These are phyloP conservation scores for Epithele typhae DNA, from an alignment of 768 basidiomycete species.

Conservation along the genomic window DNA sequence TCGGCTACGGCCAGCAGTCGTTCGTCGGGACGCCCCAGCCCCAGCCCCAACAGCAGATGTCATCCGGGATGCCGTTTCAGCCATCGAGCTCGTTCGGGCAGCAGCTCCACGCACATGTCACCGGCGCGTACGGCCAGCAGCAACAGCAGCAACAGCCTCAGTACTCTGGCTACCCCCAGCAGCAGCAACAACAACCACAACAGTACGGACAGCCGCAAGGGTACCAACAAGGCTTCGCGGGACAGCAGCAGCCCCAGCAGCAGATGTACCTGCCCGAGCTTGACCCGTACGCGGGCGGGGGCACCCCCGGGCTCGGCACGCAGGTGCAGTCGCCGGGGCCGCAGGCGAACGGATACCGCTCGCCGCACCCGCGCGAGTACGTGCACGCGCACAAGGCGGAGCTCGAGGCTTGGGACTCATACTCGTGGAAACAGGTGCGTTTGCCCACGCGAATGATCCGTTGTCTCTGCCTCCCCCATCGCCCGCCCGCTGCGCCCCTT, in stretches of 20 bases:
- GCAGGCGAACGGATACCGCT: background rate
- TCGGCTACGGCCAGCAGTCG: conserved; percentile 6
- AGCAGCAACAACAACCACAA: conserved; percentile 26
- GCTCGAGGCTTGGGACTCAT: conserved; percentile 67
- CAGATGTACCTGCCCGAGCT: conserved; percentile 34
- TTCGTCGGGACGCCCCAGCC: conserved; percentile 7
- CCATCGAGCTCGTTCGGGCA: conserved; percentile 55
- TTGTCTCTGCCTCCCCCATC: background rate
- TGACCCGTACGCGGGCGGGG: conserved; percentile 30
- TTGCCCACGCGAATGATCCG: background rate
- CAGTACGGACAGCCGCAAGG: conserved; percentile 23
- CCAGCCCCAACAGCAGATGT: conserved; percentile 29
- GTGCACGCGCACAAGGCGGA: conserved; percentile 62
- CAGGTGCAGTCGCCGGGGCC: conserved; percentile 9
- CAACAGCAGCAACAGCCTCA: conserved; percentile 25
- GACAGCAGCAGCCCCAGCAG: conserved; percentile 16
- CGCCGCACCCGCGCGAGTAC: conserved; percentile 60
- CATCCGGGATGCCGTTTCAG: conserved; percentile 37
- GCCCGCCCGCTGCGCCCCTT: background rate
- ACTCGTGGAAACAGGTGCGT: conserved; percentile 63
- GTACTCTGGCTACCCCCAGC: conserved; percentile 20
- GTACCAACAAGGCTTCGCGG: conserved; percentile 19
- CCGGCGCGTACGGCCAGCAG: conserved; percentile 14
- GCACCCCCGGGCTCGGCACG: no score
- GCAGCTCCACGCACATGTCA: conserved; percentile 37